Evolutionary conservation across 2,329 filamentous ascomycete species (phyloP).

Genomic region (Byssothecium circinans): DNA sequence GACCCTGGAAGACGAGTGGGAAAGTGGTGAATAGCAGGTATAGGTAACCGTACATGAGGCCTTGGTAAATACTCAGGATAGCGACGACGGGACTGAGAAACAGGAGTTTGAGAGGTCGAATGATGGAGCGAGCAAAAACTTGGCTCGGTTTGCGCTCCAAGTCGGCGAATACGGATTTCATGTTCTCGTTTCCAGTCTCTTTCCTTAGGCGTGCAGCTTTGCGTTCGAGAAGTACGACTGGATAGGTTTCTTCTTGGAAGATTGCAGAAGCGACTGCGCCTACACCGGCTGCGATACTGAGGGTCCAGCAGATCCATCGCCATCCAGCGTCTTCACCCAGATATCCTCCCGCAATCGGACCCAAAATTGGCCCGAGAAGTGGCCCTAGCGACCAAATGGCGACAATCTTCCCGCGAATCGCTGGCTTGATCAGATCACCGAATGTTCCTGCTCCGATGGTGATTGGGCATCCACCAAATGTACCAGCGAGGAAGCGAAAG

Average conservation of each 20-base stretch:
- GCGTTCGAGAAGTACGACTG: constrained; percentile 38
- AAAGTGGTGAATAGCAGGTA: constrained; percentile 34
- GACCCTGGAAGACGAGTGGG: constrained; percentile 21
- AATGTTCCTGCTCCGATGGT: constrained; percentile 22
- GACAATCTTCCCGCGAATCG: constrained; percentile 25
- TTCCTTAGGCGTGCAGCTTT: constrained; percentile 32
- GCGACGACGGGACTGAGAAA: constrained; percentile 57
- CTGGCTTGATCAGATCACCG: constrained; percentile 25
- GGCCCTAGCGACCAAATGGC: constrained; percentile 18
- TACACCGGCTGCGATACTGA: constrained; percentile 44
- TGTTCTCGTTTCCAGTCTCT: constrained; percentile 31
- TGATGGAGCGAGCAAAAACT: constrained; percentile 45
- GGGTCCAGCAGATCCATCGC: constrained; percentile 28
- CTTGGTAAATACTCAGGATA: constrained; percentile 45
- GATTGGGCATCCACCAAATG: constrained; percentile 16
- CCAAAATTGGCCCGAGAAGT: constrained; percentile 19
- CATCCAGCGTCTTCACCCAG: constrained; percentile 18
- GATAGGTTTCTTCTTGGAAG: constrained; percentile 21
- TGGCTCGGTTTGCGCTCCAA: constrained; percentile 37
- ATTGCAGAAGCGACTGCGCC: constrained; percentile 36
- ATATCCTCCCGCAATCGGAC: constrained; percentile 20
- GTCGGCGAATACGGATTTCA: constrained; percentile 33
- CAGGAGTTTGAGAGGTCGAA: constrained; percentile 57
- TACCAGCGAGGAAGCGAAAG: constrained; percentile 54
- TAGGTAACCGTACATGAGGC: constrained; percentile 44